Base-by-base conservation (phyloP, 805 yeast species). In the Jamesozyma gamospora region DNA sequence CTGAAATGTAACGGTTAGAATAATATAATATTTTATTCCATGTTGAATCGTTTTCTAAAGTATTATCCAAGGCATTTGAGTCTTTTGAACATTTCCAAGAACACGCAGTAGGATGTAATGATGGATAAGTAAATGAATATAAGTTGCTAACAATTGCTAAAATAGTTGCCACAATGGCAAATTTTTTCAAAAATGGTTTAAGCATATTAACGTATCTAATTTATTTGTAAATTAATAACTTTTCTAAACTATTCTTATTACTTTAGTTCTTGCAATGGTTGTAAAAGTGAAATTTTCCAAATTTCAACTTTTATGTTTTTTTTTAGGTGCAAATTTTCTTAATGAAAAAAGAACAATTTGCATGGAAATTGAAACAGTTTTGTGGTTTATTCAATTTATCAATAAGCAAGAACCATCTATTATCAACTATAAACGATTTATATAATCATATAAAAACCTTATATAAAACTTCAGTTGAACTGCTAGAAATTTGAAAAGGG, bases 61-160 rank as follows among this genome's bases (percentile, higher is more conserved):
- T 4, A n/a, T 32, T 4, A 35, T 52, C 39, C 3, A 43, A 26
- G 34, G 15, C 41, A 36, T 11, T 43, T 12, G 14, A 15, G 6
- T 44, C 34, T 11, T 49, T 17, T 33, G 46, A 41, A 35, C 56
- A 55, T 5, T 56, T 39, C 94, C 94, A 83, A 27, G 77, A 72
- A 50, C 94, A 83, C 28, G 64, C 58, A 11, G 55, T 56, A 1
- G 77, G 57, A 39, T 67, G 58, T 13, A 80, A 44, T 29, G 84
- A 79, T 1, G 94, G 94, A 55, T 84, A 87, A 24, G 85, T 75
- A 63, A 77, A 82, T 8, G 84, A 74, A 56, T 82, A 82, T 1
- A 72, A 37, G 51, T 85, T 83, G 35, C 79, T 60, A 1, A 66
- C 32, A 1, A 72, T 33, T 0, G 87, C 68, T 8, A 64, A 25